These are phyloP conservation scores for Blastobotrys parvus DNA, from an alignment of 805 yeast genomes.

Conservation along the genomic window DNA sequence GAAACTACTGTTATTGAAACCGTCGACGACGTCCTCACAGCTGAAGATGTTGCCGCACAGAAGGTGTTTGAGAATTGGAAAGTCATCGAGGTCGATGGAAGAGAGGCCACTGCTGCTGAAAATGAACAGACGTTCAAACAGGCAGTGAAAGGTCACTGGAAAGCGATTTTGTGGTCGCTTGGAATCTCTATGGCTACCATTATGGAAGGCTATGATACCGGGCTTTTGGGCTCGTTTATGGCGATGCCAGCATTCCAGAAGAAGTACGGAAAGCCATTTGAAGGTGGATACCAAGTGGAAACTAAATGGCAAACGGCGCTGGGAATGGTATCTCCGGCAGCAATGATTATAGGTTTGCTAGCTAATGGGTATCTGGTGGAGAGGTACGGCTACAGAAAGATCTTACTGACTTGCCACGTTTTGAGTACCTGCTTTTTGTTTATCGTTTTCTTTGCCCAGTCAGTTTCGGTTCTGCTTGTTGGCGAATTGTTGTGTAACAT, in stretches of 20 bases:
- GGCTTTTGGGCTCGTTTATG: conserved; percentile 35
- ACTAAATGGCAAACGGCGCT: conserved; percentile 18
- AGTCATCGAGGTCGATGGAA: too few species aligned
- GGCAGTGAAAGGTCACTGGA: too few species aligned
- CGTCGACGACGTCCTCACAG: too few species aligned
- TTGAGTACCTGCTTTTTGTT: conserved; percentile 33
- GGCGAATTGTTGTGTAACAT: conserved; percentile 33
- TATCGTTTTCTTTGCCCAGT: conserved; percentile 38
- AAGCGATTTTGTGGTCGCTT: conserved; percentile 40
- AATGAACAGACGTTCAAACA: too few species aligned
- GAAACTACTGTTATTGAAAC: too few species aligned
- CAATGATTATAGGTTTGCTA: conserved; percentile 39
- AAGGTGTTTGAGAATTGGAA: too few species aligned
- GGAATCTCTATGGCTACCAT: conserved; percentile 36
- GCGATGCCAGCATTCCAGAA: conserved; percentile 37
- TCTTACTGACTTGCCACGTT: conserved; percentile 31
- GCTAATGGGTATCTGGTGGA: conserved; percentile 40
- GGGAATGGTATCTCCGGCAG: conserved; percentile 24
- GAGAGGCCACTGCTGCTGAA: too few species aligned
- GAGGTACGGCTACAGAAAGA: conserved; percentile 37
- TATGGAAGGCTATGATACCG: conserved; percentile 45
- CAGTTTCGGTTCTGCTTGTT: conserved; percentile 28
- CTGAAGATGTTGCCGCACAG: too few species aligned
- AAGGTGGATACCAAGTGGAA: conserved; percentile 10
- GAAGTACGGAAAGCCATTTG: conserved; percentile 31